phyloP scores from a whole-genome alignment of 805 yeast species.

The Ogataea haglerorum region DNA sequence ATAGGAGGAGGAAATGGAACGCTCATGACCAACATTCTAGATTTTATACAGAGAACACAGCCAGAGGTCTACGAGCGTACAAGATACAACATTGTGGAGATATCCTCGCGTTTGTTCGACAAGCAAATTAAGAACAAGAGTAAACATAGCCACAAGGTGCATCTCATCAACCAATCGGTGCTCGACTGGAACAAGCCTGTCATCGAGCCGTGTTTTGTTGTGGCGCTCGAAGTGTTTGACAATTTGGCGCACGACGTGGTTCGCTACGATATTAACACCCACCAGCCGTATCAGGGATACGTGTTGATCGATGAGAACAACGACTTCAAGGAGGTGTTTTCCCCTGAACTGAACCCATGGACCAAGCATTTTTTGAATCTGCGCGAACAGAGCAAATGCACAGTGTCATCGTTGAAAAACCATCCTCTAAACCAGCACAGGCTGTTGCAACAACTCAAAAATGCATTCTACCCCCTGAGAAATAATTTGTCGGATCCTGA shows the following conservation, averaged over 20 bases:
- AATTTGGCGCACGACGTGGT: conserved; percentile 80
- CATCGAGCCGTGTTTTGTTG: conserved; percentile 66
- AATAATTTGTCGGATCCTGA: conserved; percentile 70
- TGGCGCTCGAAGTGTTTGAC: conserved; percentile 82
- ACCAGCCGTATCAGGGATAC: conserved; percentile 72
- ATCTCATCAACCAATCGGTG: conserved; percentile 69
- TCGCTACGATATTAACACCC: conserved; percentile 65
- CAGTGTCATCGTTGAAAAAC: conserved; percentile 30
- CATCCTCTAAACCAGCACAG: conserved; percentile 63
- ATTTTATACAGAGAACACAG: conserved; percentile 55
- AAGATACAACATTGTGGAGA: conserved; percentile 69
- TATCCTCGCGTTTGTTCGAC: conserved; percentile 57
- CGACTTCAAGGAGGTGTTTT: conserved; percentile 70
- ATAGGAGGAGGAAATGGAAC: conserved; percentile 93
- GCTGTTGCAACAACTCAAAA: conserved; percentile 39
- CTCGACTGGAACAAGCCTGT: conserved; percentile 66
- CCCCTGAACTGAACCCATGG: conserved; percentile 57
- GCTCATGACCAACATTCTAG: conserved; percentile 69
- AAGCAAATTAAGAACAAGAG: conserved; percentile 43
- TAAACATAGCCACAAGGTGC: conserved; percentile 51
- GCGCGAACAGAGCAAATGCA: conserved; percentile 44
- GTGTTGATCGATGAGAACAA: conserved; percentile 70
- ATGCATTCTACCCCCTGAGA: conserved; percentile 59
- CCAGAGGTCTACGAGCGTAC: conserved; percentile 74
- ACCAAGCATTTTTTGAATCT: conserved; percentile 53